A percentile compares a stretch with the other conserved stretches of the same genome.
Conservation (phyloP, 768 basidiomycete genomes). For the Suillus fuscotomentosus region DNA sequence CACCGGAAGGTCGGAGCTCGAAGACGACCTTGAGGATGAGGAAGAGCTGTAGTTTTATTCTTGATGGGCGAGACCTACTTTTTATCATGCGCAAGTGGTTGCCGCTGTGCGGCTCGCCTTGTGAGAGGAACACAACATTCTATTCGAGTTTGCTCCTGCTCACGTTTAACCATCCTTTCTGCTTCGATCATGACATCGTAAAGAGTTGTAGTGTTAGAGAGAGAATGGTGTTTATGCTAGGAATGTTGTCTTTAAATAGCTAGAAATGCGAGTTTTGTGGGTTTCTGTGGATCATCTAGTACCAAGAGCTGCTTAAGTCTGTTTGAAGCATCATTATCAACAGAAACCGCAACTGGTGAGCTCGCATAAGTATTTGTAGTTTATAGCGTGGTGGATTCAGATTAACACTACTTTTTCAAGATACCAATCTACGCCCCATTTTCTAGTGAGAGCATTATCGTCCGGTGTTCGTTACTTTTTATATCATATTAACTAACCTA, state of each 20-base stretch:
- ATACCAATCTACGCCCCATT: conserved; percentile 30
- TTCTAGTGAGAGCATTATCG: conserved; percentile 13
- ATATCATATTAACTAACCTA: neutral
- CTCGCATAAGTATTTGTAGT: conserved; percentile 46
- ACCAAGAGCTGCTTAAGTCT: conserved; percentile 58
- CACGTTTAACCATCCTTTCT: no score
- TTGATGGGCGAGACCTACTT: neutral
- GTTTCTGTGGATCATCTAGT: conserved; percentile 19
- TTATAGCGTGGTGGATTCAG: neutral
- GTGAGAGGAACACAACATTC: no score
- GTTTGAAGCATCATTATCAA: conserved; percentile 58
- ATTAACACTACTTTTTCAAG: conserved; percentile 12
- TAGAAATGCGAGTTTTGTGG: no score
- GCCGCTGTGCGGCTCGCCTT: no score
- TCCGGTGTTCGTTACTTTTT: neutral
- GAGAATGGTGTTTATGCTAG: no score
- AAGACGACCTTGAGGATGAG: neutral
- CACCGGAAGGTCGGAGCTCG: conserved; percentile 11
- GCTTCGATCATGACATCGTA: no score
- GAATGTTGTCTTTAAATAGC: no score
- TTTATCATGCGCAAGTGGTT: no score
- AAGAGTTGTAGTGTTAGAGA: no score
- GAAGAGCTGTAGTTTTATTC: neutral
- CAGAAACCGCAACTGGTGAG: conserved; percentile 75
- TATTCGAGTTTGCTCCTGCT: no score